These are phyloP conservation scores for Starmerella sirachaensis DNA, from an alignment of 805 yeast genomes.

Conservation along the genomic window DNA sequence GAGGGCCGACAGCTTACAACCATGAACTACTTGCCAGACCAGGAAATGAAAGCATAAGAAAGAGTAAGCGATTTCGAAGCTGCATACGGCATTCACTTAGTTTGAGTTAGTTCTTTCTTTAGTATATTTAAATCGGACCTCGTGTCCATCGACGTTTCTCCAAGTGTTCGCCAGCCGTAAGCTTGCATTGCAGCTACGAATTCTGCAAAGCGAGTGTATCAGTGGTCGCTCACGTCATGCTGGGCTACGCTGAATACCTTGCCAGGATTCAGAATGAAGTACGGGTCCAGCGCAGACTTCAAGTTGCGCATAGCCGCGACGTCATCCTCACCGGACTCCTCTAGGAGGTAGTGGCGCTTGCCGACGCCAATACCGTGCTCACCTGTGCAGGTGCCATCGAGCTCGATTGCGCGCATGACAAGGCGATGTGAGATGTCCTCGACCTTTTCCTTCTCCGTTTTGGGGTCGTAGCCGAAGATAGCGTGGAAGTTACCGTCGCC, in stretches of 20 bases:
- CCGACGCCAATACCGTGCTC: conserved; percentile 85
- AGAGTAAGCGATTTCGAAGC: too few relatives aligned
- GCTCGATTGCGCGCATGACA: conserved; percentile 41
- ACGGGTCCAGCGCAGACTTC: conserved; percentile 65
- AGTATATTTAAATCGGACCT: too few relatives aligned
- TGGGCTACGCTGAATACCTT: conserved; percentile 42
- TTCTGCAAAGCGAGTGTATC: background rate
- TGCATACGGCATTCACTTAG: background rate
- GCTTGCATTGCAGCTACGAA: background rate
- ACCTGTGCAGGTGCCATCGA: conserved; percentile 82
- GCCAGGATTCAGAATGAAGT: conserved; percentile 65
- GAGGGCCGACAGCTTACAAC: too few relatives aligned
- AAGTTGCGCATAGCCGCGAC: conserved; percentile 62
- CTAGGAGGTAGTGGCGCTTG: conserved; percentile 49
- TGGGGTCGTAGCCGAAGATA: conserved; percentile 44
- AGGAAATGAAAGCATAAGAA: too few relatives aligned
- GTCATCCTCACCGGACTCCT: conserved; percentile 57
- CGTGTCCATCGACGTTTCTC: too few relatives aligned
- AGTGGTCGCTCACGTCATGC: conserved; percentile 11
- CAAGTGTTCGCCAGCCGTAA: too few relatives aligned
- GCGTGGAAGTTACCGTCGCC: conserved; percentile 91
- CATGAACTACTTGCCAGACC: too few relatives aligned
- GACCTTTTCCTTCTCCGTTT: conserved; percentile 38
- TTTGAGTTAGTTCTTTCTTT: background rate
- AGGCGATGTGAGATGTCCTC: conserved; percentile 54